phyloP scores from a whole-genome alignment of 164 flowering plant genomes.

The Umbilicus rupestris region DNA sequence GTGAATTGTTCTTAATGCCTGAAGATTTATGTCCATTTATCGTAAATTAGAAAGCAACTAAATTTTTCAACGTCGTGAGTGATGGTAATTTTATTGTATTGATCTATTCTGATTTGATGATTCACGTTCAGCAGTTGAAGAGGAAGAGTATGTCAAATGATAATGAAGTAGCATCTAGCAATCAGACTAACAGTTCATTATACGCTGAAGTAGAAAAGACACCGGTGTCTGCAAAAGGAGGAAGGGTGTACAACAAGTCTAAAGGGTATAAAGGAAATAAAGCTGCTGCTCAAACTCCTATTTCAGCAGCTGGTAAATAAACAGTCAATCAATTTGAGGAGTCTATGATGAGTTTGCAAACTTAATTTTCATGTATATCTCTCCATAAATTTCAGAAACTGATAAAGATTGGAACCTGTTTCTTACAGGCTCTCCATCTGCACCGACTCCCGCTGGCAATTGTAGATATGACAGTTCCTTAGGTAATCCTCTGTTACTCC shows the following conservation, averaged over 20 bases:
- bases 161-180: conserved; percentile 32
- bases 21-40: neutral
- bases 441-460: conserved; percentile 53
- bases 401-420: conserved; percentile 7
- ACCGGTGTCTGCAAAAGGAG: conserved; percentile 52
- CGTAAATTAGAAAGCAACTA: neutral
- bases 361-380: neutral
- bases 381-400: neutral
- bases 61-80: neutral
- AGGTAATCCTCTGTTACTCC: conserved; percentile 32
- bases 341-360: neutral
- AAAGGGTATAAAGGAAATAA: conserved; percentile 35
- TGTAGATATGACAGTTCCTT: conserved; percentile 90
- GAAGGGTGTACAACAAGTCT: conserved; percentile 36
- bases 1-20: neutral
- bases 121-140: conserved; percentile 28
- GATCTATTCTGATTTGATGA: neutral
- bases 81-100: neutral
- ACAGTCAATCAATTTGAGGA: neutral
- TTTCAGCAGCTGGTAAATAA: conserved; percentile 49
- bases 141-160: conserved; percentile 41
- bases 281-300: conserved; percentile 53
- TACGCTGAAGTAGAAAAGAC: conserved; percentile 19
- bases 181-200: conserved; percentile 28
- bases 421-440: conserved; percentile 53